Conservation (phyloP, 345 rosid genomes). For the Nephelium lappaceum region DNA sequence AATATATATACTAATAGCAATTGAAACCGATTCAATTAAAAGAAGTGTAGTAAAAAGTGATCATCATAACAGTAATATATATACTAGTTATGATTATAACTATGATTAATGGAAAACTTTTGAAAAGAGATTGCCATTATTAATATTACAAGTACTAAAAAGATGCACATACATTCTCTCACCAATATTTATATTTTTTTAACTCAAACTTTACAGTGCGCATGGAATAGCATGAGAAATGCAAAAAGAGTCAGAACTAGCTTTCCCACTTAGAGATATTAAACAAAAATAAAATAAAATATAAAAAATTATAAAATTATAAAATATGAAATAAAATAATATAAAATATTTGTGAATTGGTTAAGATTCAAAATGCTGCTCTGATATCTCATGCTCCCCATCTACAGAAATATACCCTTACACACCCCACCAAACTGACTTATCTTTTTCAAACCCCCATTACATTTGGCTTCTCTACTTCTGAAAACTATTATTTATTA, state of each 20-base stretch:
- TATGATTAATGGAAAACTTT: conserved; percentile 57
- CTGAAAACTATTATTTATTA: conserved; percentile 28
- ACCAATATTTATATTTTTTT: conserved; percentile 6
- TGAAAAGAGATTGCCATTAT: conserved; percentile 31
- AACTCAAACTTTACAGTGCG: conserved; percentile 61
- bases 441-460: conserved; percentile 54
- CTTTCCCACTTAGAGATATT: conserved; percentile 36
- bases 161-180: conserved; percentile 36
- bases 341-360: conserved; percentile 13
- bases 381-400: conserved; percentile 60
- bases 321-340: neutral
- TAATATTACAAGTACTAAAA: conserved; percentile 12
- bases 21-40: neutral
- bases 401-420: conserved; percentile 50
- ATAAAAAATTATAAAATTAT: neutral
- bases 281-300: conserved; percentile 9
- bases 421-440: conserved; percentile 57
- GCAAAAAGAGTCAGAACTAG: conserved; percentile 55
- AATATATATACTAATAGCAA: no score
- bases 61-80: conserved; percentile 8
- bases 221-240: conserved; percentile 58
- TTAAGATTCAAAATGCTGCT: conserved; percentile 32
- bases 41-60: conserved; percentile 22
- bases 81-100: conserved; percentile 55
- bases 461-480: conserved; percentile 27